Conservation (phyloP, 2,329 filamentous ascomycete genomes). For the Xenoacremonium recifei region DNA sequence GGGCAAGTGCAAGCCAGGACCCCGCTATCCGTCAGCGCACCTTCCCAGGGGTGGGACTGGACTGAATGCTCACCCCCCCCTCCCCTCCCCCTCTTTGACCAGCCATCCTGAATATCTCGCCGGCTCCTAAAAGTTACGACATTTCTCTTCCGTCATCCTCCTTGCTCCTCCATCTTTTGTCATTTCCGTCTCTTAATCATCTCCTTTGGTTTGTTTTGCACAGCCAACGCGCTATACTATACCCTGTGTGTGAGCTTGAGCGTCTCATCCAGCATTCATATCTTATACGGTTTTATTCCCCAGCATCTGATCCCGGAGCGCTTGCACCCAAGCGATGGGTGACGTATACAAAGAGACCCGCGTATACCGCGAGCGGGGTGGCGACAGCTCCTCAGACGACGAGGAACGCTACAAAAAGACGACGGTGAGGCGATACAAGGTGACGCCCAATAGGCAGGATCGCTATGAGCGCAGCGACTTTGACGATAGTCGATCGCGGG, state of each 20-base stretch:
- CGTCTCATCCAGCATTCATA: background rate
- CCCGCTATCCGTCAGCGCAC: slow-evolving; percentile 1
- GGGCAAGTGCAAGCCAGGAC: too few species aligned
- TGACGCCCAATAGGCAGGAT: slow-evolving; percentile 40
- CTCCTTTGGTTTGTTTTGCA: background rate
- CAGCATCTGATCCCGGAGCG: too few species aligned
- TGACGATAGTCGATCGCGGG: slow-evolving; percentile 45
- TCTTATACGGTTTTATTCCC: too few species aligned
- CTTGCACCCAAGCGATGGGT: slow-evolving; percentile 33
- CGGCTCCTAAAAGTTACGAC: slow-evolving; percentile 7
- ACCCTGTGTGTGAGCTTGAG: background rate
- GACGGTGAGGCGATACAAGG: slow-evolving; percentile 54
- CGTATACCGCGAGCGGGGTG: slow-evolving; percentile 32
- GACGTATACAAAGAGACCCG: slow-evolving; percentile 32
- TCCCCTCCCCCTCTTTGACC: background rate
- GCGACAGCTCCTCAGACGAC: slow-evolving; percentile 39
- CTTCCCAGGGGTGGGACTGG: too few species aligned
- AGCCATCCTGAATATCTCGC: background rate
- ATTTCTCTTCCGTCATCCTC: slow-evolving; percentile 25
- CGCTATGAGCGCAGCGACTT: slow-evolving; percentile 40
- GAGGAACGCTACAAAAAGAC: slow-evolving; percentile 46
- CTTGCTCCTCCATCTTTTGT: too few species aligned
- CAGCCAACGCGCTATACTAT: background rate
- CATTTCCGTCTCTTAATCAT: slow-evolving; percentile 5
- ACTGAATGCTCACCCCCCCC: background rate